These are phyloP conservation scores for Plasmodium ovale DNA, from an alignment of 169 alveolate genomes.

Conservation along the genomic window DNA sequence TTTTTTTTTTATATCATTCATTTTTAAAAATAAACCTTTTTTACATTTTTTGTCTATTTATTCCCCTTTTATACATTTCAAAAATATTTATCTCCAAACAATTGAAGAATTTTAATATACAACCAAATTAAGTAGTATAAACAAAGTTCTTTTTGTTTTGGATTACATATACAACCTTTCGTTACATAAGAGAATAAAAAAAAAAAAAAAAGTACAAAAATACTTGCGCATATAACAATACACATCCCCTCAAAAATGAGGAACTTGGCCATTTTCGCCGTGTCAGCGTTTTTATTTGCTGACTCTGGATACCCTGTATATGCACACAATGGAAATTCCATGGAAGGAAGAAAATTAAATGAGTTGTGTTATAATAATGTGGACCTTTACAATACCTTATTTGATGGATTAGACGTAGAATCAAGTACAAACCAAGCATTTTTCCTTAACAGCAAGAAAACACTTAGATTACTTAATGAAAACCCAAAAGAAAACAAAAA, in stretches of 20 bases:
- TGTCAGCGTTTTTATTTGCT: constrained; percentile 37
- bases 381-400: constrained; percentile 4
- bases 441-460: not conserved
- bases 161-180: not conserved
- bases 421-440: not conserved
- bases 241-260: constrained; percentile 23
- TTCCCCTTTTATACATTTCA: not conserved
- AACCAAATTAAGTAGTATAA: not conserved
- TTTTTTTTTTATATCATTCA: too few relatives aligned
- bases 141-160: not conserved
- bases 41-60: not conserved
- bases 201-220: not conserved
- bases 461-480: constrained; percentile 40
- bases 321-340: constrained; percentile 9
- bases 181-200: not conserved
- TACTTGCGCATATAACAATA: not conserved
- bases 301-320: constrained; percentile 10
- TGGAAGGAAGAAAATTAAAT: constrained; percentile 12
- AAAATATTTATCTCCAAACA: constrained; percentile 3
- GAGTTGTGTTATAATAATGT: constrained; percentile 31
- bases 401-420: constrained; percentile 10
- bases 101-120: not conserved
- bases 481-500: not conserved
- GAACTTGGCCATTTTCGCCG: constrained; percentile 29
- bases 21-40: not conserved